These are phyloP conservation scores for Sporodiniella umbellata DNA, from an alignment of 371 early-diverging fungal species.

Conservation along the genomic window DNA sequence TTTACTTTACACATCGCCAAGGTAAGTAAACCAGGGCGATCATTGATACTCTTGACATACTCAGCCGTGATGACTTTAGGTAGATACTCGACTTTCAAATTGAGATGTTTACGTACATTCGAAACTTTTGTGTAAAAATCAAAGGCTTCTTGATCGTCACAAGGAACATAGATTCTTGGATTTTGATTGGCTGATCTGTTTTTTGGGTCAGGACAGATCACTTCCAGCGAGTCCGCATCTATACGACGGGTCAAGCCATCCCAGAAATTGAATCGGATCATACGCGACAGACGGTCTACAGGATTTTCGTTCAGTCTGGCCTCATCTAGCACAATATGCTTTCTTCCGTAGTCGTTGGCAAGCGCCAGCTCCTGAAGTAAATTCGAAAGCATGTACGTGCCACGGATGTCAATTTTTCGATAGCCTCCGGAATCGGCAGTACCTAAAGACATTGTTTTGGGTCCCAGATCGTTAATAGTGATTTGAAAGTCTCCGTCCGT, in stretches of 20 bases:
- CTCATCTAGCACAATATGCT: slow-evolving; percentile 84
- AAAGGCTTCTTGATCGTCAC: slow-evolving; percentile 69
- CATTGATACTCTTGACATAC: slow-evolving; percentile 90
- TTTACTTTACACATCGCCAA: slow-evolving; percentile 71
- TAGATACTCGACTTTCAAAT: slow-evolving; percentile 77
- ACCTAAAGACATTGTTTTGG: slow-evolving; percentile 85
- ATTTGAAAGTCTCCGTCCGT: slow-evolving; percentile 94
- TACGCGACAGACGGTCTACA: slow-evolving; percentile 82
- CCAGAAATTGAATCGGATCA: slow-evolving; percentile 94
- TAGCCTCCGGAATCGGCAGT: slow-evolving; percentile 87
- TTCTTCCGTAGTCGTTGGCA: slow-evolving; percentile 84
- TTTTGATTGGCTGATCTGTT: slow-evolving; percentile 74
- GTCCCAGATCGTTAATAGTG: slow-evolving; percentile 90
- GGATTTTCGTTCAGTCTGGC: slow-evolving; percentile 92
- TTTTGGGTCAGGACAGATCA: slow-evolving; percentile 93
- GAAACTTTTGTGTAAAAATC: slow-evolving; percentile 79
- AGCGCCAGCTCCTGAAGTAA: slow-evolving; percentile 92
- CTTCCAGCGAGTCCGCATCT: slow-evolving; percentile 87
- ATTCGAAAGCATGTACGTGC: slow-evolving; percentile 93
- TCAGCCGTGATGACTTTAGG: slow-evolving; percentile 86
- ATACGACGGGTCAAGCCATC: slow-evolving; percentile 91
- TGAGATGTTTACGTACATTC: slow-evolving; percentile 64
- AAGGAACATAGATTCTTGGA: slow-evolving; percentile 91
- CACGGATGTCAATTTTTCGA: slow-evolving; percentile 86
- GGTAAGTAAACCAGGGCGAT: slow-evolving; percentile 85